Percentiles rank a stretch among this genome's conserved stretches.
Conservation (phyloP, 495 filamentous ascomycete genomes). For the Penicillium chermesinum region DNA sequence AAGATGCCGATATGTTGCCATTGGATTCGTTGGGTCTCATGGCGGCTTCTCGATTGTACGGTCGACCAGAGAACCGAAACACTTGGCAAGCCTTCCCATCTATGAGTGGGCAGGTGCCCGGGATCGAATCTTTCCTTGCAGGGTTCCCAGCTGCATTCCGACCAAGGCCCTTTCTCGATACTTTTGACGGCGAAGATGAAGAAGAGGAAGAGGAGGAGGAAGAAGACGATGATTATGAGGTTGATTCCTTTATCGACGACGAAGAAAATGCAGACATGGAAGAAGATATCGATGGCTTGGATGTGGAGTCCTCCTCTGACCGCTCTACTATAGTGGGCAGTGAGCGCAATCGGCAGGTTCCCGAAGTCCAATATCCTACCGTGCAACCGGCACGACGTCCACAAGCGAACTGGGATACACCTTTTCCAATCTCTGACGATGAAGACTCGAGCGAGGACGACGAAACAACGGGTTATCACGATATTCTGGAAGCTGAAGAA, state of each 20-base stretch:
- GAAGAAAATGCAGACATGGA: conserved; percentile 18
- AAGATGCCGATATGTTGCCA: no score
- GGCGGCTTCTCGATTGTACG: no score
- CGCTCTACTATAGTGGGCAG: conserved; percentile 10
- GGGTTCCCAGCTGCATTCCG: no score
- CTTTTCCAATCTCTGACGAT: no score
- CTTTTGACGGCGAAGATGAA: not conserved
- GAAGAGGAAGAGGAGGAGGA: conserved; percentile 27
- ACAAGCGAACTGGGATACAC: no score
- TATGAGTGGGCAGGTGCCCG: no score
- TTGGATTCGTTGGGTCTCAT: no score
- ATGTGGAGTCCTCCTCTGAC: conserved; percentile 11
- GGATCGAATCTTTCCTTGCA: no score
- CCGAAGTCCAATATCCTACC: not conserved
- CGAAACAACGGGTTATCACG: conserved; percentile 6
- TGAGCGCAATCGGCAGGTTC: not conserved
- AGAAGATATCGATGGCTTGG: no score
- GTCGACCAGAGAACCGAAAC: no score
- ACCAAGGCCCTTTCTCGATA: not conserved
- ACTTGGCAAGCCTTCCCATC: no score
- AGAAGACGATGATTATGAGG: conserved; percentile 30
- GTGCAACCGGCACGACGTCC: not conserved
- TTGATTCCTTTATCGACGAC: conserved; percentile 40
- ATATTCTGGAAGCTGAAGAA: conserved; percentile 10
- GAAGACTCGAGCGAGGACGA: not conserved